These are phyloP conservation scores for Rhizomucor pusillus DNA, from an alignment of 371 early-diverging fungal species.

Conservation along the genomic window DNA sequence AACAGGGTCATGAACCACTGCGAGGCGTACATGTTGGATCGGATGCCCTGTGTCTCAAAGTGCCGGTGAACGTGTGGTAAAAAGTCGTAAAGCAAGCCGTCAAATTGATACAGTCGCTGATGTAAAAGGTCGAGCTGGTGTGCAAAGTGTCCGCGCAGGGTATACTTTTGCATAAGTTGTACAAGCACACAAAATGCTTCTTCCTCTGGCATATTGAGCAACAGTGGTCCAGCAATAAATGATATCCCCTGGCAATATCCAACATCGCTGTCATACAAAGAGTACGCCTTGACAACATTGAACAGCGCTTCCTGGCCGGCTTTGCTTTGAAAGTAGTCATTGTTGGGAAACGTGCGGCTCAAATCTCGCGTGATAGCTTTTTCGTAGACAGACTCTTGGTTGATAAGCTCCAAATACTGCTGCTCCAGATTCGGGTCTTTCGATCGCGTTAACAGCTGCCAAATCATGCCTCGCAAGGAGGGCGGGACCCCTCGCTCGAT, in stretches of 20 bases:
- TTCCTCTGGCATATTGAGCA: constrained; percentile 95
- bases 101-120: constrained; percentile 84
- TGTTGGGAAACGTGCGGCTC: constrained; percentile 81
- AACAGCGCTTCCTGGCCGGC: constrained; percentile 87
- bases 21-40: constrained; percentile 86
- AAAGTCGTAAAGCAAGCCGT: constrained; percentile 75
- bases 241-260: constrained; percentile 95
- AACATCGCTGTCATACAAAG: constrained; percentile 85
- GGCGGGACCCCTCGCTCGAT: constrained; percentile 83
- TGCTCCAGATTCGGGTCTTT: constrained; percentile 65
- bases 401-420: constrained; percentile 65
- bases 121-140: constrained; percentile 83
- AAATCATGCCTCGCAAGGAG: constrained; percentile 87
- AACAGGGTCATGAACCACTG: constrained; percentile 96
- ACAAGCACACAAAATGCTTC: constrained; percentile 92
- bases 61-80: constrained; percentile 81
- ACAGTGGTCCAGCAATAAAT: constrained; percentile 85
- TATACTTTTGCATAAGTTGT: constrained; percentile 80
- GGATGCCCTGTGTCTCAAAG: constrained; percentile 77
- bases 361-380: constrained; percentile 88
- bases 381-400: constrained; percentile 72
- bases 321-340: constrained; percentile 74
- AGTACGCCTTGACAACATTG: constrained; percentile 90
- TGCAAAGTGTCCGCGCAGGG: constrained; percentile 83
- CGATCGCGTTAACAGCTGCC: constrained; percentile 81